Conservation (phyloP, 768 basidiomycete genomes). For the Calocera cornea region DNA sequence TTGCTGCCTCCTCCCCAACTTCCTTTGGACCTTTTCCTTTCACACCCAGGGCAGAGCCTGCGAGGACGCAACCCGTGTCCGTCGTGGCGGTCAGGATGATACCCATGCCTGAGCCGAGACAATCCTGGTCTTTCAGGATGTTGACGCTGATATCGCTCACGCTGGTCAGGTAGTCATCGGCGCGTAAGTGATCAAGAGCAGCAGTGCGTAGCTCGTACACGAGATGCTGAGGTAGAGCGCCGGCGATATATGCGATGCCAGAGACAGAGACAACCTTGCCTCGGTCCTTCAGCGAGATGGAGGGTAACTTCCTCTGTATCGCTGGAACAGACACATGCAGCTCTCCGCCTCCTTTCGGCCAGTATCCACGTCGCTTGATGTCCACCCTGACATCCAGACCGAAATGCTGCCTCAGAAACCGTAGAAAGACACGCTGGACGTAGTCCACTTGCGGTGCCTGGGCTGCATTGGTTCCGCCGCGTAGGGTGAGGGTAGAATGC, state of each 20-base stretch:
- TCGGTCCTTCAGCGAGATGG: conserved; percentile 41
- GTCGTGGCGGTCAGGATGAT: conserved; percentile 66
- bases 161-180: conserved; percentile 25
- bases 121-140: conserved; percentile 17
- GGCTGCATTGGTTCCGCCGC: conserved; percentile 60
- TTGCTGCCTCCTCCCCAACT: conserved; percentile 50
- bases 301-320: conserved; percentile 30
- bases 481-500: conserved; percentile 38
- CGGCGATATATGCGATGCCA: conserved; percentile 54
- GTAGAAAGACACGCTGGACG: conserved; percentile 47
- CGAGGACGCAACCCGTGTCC: conserved; percentile 49
- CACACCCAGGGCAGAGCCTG: conserved; percentile 51
- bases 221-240: conserved; percentile 38
- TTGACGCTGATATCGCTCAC: conserved; percentile 29
- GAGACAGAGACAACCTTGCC: conserved; percentile 38
- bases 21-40: conserved; percentile 34
- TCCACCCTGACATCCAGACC: conserved; percentile 32
- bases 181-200: conserved; percentile 34
- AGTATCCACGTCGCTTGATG: conserved; percentile 51
- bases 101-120: conserved; percentile 49
- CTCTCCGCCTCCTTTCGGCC: conserved; percentile 57
- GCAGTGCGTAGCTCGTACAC: conserved; percentile 45
- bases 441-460: conserved; percentile 69
- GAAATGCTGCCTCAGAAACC: conserved; percentile 51
- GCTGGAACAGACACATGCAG: conserved; percentile 32